These are phyloP conservation scores for Rutstroemia sp. DNA, from an alignment of 2,329 filamentous ascomycete genomes.

Conservation along the genomic window DNA sequence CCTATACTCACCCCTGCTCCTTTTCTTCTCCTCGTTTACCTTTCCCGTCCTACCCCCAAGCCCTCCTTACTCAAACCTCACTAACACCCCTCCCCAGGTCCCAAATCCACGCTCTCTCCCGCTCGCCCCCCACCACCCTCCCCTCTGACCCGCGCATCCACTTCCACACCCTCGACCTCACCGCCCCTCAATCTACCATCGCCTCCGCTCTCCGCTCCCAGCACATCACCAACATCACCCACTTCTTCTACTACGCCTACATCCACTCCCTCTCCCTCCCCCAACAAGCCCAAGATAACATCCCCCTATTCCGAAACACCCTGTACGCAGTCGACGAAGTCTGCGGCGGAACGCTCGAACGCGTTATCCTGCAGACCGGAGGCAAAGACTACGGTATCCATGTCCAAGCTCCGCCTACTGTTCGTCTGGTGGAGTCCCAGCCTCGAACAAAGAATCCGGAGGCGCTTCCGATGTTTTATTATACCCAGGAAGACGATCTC, in stretches of 20 bases:
- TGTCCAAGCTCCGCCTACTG: neutral
- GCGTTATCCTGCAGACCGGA: constrained; percentile 2
- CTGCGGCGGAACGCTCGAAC: neutral
- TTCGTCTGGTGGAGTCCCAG: too few relatives aligned
- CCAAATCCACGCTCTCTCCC: neutral
- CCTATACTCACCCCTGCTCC: neutral
- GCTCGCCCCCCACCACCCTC: neutral
- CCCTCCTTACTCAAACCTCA: neutral
- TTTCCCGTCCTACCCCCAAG: too few relatives aligned
- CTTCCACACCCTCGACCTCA: constrained; percentile 1
- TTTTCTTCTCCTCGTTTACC: neutral
- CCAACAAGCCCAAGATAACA: neutral
- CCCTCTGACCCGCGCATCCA: neutral
- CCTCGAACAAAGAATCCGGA: neutral
- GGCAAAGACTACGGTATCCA: neutral
- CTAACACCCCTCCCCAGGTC: neutral
- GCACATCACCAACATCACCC: neutral
- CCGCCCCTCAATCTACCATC: neutral
- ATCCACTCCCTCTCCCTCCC: neutral
- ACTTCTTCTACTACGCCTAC: constrained; percentile 5
- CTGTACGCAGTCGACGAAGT: neutral
- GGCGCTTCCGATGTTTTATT: neutral
- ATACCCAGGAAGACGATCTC: constrained; percentile 1
- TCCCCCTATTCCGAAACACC: neutral
- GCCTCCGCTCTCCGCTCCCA: neutral